phyloP scores from a whole-genome alignment of 352 stramenopile genomes.

The Pythium apleroticum region DNA sequence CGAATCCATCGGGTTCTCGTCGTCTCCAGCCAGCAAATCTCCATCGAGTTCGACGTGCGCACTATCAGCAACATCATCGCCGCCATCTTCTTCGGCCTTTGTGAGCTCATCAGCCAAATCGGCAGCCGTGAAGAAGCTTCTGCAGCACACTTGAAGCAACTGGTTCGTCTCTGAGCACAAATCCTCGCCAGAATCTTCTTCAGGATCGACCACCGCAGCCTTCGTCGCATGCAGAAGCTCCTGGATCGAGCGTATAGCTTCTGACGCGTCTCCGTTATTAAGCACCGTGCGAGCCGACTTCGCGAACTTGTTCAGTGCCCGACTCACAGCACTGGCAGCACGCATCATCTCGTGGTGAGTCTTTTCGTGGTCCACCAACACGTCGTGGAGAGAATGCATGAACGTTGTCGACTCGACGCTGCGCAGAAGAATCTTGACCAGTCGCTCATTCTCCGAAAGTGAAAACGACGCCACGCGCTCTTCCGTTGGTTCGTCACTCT shows the following conservation, averaged over 20 bases:
- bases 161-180: conserved; percentile 27
- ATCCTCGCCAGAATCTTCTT: background rate
- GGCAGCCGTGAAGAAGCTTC: conserved; percentile 68
- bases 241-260: conserved; percentile 1
- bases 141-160: conserved; percentile 48
- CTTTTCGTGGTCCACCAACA: conserved; percentile 51
- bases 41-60: background rate
- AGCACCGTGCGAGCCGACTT: background rate
- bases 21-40: background rate
- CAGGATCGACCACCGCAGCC: background rate
- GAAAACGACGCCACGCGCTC: conserved; percentile 29
- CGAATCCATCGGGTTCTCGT: conserved; percentile 4
- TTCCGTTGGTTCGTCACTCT: background rate
- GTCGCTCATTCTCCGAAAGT: conserved; percentile 75
- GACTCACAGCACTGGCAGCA: background rate
- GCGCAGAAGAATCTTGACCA: conserved; percentile 69
- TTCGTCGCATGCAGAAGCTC: background rate
- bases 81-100: conserved; percentile 17
- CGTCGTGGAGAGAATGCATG: conserved; percentile 42
- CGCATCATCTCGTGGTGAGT: conserved; percentile 9
- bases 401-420: conserved; percentile 64
- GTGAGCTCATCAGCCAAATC: conserved; percentile 62
- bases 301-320: background rate
- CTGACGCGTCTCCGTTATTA: background rate
- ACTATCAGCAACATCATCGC: conserved; percentile 1